Conservation (phyloP, 352 stramenopile genomes). For the Phytophthora idaei region DNA sequence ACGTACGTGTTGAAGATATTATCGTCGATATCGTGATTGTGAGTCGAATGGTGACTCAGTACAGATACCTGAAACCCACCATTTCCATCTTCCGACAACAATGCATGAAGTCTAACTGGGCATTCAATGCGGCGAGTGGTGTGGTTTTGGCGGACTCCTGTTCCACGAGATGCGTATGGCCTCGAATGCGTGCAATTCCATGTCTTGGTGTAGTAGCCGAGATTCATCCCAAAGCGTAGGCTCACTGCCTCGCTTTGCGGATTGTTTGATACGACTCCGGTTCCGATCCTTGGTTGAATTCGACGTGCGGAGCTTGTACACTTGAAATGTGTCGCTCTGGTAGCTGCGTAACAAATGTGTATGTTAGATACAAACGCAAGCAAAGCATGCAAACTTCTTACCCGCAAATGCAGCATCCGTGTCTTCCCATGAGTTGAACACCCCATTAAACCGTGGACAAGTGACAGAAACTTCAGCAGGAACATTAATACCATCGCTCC, state of each 20-base stretch:
- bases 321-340: background rate
- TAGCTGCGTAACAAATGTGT: background rate
- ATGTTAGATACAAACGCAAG: background rate
- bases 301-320: background rate
- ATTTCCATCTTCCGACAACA: background rate
- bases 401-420: background rate
- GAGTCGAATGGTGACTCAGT: background rate
- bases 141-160: background rate
- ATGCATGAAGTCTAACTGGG: background rate
- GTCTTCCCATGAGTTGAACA: background rate
- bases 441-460: background rate
- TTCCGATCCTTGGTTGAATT: too few species aligned
- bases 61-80: background rate
- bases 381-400: background rate
- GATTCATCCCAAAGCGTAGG: too few species aligned
- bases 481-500: too few species aligned
- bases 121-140: background rate
- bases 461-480: too few species aligned
- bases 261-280: too few species aligned
- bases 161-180: background rate
- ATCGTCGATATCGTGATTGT: background rate
- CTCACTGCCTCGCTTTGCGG: too few species aligned
- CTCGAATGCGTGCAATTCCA: background rate
- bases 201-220: too few species aligned
- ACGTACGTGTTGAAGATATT: slow-evolving; percentile 1